Evolutionary conservation across 495 filamentous ascomycete species (phyloP).

Genomic region (Penicillium longicatenatum): DNA sequence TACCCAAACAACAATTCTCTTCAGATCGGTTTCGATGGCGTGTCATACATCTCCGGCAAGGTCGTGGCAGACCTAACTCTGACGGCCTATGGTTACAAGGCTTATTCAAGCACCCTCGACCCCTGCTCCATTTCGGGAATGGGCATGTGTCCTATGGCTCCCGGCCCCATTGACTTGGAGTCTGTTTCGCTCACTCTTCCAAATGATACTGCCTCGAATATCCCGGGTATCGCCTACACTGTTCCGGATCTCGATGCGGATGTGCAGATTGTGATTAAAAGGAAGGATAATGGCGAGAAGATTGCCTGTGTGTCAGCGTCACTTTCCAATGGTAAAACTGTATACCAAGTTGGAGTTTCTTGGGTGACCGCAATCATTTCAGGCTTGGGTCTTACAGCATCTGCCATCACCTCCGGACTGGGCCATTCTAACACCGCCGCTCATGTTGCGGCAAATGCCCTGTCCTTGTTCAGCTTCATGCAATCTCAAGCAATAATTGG

Average conservation of each 20-base stretch:
- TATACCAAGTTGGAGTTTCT: slow-evolving; percentile 83
- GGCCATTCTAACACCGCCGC: slow-evolving; percentile 96
- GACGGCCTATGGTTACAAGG: slow-evolving; percentile 78
- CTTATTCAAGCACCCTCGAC: slow-evolving; percentile 64
- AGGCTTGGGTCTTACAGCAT: slow-evolving; percentile 78
- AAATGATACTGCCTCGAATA: slow-evolving; percentile 54
- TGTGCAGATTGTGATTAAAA: slow-evolving; percentile 78
- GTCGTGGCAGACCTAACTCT: slow-evolving; percentile 77
- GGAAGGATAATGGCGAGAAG: slow-evolving; percentile 55
- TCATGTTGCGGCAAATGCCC: slow-evolving; percentile 88
- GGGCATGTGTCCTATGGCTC: slow-evolving; percentile 91
- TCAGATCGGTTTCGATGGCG: slow-evolving; percentile 74
- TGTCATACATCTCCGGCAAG: slow-evolving; percentile 82
- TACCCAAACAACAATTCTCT: slow-evolving; percentile 74
- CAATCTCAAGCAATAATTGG: slow-evolving; percentile 96
- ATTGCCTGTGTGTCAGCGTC: slow-evolving; percentile 88
- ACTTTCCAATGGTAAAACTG: slow-evolving; percentile 91
- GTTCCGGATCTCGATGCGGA: slow-evolving; percentile 94
- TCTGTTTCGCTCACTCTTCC: slow-evolving; percentile 66
- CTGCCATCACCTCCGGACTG: slow-evolving; percentile 77
- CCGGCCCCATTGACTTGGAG: slow-evolving; percentile 74
- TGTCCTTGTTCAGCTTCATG: slow-evolving; percentile 94
- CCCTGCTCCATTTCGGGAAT: slow-evolving; percentile 71
- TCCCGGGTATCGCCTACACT: slow-evolving; percentile 85
- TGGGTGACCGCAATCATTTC: slow-evolving; percentile 89